Percentiles rank a stretch among this genome's conserved stretches.
Evolutionary conservation across 306 rosid species (phyloP).

Genomic region (Castanea mollissima): DNA sequence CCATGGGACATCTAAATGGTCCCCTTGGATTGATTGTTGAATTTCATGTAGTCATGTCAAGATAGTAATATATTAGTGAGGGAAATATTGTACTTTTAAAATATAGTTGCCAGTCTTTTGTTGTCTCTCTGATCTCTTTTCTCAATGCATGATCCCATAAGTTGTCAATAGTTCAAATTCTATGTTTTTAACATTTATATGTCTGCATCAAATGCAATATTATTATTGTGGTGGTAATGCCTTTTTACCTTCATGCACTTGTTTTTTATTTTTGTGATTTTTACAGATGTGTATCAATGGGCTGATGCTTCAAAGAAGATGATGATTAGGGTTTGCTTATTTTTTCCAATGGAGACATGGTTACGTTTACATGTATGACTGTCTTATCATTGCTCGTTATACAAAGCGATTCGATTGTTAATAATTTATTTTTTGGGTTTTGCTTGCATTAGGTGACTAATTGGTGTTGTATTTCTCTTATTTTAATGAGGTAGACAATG

Average conservation of each 20-base stretch:
- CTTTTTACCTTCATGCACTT: conserved; percentile 6
- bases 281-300: conserved; percentile 89
- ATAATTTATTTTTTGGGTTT: background rate
- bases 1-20: background rate
- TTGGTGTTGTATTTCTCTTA: too few relatives aligned
- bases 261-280: conserved; percentile 12
- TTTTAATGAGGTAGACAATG: too few relatives aligned
- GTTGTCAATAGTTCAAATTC: background rate
- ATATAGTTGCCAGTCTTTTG: background rate
- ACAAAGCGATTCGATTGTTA: background rate
- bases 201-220: background rate
- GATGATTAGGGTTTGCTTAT: conserved; percentile 79
- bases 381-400: conserved; percentile 14
- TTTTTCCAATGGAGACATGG: conserved; percentile 85
- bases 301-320: conserved; percentile 70
- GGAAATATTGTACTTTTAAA: background rate
- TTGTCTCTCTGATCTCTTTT: background rate
- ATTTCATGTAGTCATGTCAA: background rate
- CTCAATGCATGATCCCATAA: background rate
- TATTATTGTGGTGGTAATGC: background rate
- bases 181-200: background rate
- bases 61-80: background rate
- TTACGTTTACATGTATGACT: conserved; percentile 52
- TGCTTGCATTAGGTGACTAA: too few relatives aligned
- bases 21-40: background rate